Percentiles rank a stretch among this genome's conserved stretches.
These are phyloP conservation scores for Tylopilus vinaceipallidus DNA, from an alignment of 768 basidiomycete genomes.

Conservation along the genomic window DNA sequence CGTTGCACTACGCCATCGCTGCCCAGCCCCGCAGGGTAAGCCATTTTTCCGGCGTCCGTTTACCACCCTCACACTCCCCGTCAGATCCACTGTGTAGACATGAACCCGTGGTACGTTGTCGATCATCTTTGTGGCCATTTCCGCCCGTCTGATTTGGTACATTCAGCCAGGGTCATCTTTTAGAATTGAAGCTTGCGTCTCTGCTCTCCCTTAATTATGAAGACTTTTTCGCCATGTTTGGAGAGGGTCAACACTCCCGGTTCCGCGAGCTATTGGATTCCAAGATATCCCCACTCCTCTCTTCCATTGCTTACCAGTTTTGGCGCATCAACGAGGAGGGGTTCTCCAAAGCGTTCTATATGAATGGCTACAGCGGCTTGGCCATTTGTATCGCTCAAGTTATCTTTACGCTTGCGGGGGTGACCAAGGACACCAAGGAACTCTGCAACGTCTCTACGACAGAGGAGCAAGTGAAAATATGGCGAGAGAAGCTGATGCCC, in stretches of 20 bases:
- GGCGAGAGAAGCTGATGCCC: slow-evolving; percentile 57
- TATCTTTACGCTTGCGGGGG: slow-evolving; percentile 60
- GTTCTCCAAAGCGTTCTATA: slow-evolving; percentile 57
- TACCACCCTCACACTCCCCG: neutral
- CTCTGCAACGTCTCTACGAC: slow-evolving; percentile 55
- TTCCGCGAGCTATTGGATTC: slow-evolving; percentile 62
- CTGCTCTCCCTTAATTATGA: slow-evolving; percentile 53
- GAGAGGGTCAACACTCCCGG: slow-evolving; percentile 54
- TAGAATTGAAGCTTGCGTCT: slow-evolving; percentile 76
- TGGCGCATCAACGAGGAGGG: slow-evolving; percentile 62
- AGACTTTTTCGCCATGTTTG: slow-evolving; percentile 68
- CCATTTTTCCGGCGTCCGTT: neutral
- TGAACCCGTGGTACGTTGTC: slow-evolving; percentile 56
- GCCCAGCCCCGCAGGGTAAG: slow-evolving; percentile 53
- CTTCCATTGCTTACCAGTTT: slow-evolving; percentile 73
- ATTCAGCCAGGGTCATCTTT: slow-evolving; percentile 65
- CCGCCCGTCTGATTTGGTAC: neutral
- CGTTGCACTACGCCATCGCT: slow-evolving; percentile 74
- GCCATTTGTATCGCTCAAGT: slow-evolving; percentile 61
- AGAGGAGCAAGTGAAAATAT: slow-evolving; percentile 59
- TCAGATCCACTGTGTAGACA: slow-evolving; percentile 68
- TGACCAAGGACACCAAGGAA: slow-evolving; percentile 50
- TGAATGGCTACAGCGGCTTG: slow-evolving; percentile 64
- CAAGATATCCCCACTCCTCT: slow-evolving; percentile 63
- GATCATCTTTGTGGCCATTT: neutral